phyloP scores from a whole-genome alignment of 352 stramenopile genomes.

The Globisporangium heterothallicum region DNA sequence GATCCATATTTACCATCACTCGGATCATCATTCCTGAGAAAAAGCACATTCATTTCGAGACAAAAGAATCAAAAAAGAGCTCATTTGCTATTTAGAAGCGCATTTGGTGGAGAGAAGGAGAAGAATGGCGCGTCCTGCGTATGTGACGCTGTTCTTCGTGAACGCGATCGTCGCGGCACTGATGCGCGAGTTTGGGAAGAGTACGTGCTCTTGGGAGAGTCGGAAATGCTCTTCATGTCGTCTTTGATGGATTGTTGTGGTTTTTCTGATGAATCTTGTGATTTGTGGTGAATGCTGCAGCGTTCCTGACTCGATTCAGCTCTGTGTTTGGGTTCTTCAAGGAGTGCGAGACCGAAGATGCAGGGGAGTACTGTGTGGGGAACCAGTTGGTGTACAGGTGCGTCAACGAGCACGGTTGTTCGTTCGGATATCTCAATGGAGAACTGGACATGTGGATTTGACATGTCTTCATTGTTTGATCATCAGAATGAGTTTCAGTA shows the following conservation, averaged over 20 bases:
- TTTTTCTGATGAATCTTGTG: too few species aligned
- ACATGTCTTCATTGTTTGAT: not conserved
- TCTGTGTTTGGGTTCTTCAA: conserved; percentile 34
- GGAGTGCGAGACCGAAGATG: conserved; percentile 32
- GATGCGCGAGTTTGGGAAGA: conserved; percentile 54
- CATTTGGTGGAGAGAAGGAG: not conserved
- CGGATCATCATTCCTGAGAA: conserved; percentile 6
- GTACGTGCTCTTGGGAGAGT: too few species aligned
- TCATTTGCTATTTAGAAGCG: too few species aligned
- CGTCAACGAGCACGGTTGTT: not conserved
- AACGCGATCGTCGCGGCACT: conserved; percentile 43
- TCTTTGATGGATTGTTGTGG: too few species aligned
- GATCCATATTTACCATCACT: conserved; percentile 1
- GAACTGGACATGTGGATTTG: not conserved
- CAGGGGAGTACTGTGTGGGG: conserved; percentile 44
- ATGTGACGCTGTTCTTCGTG: conserved; percentile 69
- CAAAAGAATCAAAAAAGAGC: not conserved
- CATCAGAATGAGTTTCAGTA: conserved; percentile 58
- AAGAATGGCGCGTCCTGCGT: conserved; percentile 27
- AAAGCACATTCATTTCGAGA: too few species aligned
- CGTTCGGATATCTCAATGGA: too few species aligned
- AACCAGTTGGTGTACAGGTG: conserved; percentile 74
- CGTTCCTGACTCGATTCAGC: conserved; percentile 28
- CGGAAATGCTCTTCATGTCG: too few species aligned
- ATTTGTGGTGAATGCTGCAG: conserved; percentile 14